phyloP scores from a whole-genome alignment of 352 stramenopile genomes.

The Globisporangium cystogenes region DNA sequence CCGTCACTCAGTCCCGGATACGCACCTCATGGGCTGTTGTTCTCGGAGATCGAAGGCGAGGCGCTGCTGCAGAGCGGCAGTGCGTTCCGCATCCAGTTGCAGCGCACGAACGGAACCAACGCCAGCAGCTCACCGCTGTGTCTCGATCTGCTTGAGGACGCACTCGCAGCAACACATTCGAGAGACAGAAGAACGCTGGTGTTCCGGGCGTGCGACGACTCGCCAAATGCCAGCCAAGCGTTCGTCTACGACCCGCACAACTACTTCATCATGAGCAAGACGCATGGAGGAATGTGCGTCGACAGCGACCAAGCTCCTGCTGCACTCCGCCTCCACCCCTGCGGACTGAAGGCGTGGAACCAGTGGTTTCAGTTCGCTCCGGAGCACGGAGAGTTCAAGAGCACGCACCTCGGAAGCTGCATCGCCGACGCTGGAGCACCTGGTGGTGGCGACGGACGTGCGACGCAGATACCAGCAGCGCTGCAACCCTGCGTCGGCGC shows the following conservation, averaged over 20 bases:
- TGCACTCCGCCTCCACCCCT: background rate
- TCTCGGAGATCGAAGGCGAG: background rate
- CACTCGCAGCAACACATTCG: no score
- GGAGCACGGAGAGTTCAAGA: background rate
- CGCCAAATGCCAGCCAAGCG: background rate
- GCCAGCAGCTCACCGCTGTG: background rate
- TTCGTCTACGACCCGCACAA: constrained; percentile 13
- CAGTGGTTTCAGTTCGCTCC: constrained; percentile 8
- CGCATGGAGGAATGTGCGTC: background rate
- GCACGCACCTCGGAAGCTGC: constrained; percentile 2
- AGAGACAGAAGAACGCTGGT: background rate
- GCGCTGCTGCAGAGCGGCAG: constrained; percentile 4
- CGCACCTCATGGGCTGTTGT: background rate
- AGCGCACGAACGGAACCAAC: background rate
- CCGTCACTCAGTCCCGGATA: background rate
- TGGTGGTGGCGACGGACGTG: background rate
- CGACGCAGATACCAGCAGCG: background rate
- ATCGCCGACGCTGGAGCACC: background rate
- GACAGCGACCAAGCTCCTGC: background rate
- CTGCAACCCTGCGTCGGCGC: background rate
- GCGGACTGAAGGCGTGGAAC: background rate
- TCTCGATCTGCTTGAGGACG: background rate
- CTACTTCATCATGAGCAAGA: constrained; percentile 7
- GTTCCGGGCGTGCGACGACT: constrained; percentile 1
- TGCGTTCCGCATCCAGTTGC: constrained; percentile 4